These are phyloP conservation scores for Phyllosticta citribraziliensis DNA, from an alignment of 2,329 filamentous ascomycete species.

Conservation along the genomic window DNA sequence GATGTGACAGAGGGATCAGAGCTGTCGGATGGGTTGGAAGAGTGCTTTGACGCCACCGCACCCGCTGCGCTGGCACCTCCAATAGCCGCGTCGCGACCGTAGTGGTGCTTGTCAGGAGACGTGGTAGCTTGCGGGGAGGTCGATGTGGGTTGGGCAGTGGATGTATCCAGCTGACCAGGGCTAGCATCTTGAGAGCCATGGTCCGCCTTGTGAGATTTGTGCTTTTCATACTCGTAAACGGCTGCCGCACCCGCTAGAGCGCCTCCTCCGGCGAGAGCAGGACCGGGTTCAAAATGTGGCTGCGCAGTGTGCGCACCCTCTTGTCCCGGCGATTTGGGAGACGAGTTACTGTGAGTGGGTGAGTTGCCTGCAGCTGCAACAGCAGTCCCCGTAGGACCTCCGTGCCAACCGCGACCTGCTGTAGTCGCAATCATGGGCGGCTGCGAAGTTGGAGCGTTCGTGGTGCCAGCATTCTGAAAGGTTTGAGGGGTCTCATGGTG, in stretches of 20 bases:
- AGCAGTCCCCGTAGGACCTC: not conserved
- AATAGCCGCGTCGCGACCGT: conserved; percentile 20
- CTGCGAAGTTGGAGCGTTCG: not conserved
- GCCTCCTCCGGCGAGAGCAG: conserved; percentile 21
- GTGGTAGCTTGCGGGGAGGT: not conserved
- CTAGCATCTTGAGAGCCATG: not conserved
- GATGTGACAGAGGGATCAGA: not conserved
- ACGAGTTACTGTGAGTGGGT: not conserved
- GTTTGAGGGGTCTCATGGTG: conserved; percentile 4
- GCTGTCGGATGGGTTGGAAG: conserved; percentile 9
- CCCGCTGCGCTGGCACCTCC: conserved; percentile 18
- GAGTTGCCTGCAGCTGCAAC: not conserved
- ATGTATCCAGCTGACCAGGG: not conserved
- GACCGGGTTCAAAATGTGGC: conserved; percentile 24
- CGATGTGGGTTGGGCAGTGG: not conserved
- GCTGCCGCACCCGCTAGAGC: conserved; percentile 18
- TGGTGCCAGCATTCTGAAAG: not conserved
- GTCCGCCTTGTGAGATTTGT: conserved; percentile 1
- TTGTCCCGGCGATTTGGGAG: not conserved
- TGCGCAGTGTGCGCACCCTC: conserved; percentile 1
- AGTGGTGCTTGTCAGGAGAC: conserved; percentile 14
- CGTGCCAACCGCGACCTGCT: conserved; percentile 1
- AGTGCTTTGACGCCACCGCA: conserved; percentile 17
- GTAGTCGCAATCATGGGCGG: not conserved
- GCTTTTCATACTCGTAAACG: conserved; percentile 8